Evolutionary conservation across 495 filamentous ascomycete species (phyloP).

Genomic region (Penicillium riverlandense): DNA sequence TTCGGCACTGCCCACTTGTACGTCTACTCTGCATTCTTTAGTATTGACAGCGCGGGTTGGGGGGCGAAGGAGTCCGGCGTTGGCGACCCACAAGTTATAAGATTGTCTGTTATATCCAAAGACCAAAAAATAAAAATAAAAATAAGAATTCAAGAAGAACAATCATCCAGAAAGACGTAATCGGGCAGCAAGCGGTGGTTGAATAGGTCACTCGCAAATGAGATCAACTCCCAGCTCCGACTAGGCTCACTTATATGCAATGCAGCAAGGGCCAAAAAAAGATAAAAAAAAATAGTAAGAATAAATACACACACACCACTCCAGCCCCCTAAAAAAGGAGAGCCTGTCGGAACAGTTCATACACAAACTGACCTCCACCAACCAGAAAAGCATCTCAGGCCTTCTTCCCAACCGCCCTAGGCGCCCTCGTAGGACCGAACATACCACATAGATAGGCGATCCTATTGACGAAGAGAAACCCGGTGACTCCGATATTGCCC

Average conservation of each 20-base stretch:
- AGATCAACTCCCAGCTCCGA: too few relatives aligned
- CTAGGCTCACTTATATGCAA: too few relatives aligned
- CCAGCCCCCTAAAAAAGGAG: too few relatives aligned
- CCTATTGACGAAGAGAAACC: constrained; percentile 47
- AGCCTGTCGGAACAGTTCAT: not conserved
- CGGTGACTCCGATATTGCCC: constrained; percentile 64
- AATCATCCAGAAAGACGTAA: too few relatives aligned
- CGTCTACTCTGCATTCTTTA: not conserved
- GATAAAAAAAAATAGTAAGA: too few relatives aligned
- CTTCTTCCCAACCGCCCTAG: constrained; percentile 18
- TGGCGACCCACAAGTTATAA: not conserved
- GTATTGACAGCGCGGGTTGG: not conserved
- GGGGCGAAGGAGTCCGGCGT: not conserved
- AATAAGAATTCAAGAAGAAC: too few relatives aligned
- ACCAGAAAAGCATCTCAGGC: constrained; percentile 6
- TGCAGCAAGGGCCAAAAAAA: too few relatives aligned
- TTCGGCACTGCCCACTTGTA: not conserved
- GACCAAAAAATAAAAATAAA: too few relatives aligned
- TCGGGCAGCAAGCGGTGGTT: too few relatives aligned
- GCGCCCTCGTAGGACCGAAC: constrained; percentile 41
- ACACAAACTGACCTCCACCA: not conserved
- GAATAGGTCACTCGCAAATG: too few relatives aligned
- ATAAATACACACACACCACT: too few relatives aligned
- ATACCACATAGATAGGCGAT: constrained; percentile 49
- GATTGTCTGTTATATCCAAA: too few relatives aligned